Percentiles rank a stretch among this genome's conserved stretches.
Conservation (phyloP, 2,329 filamentous ascomycete species). For the Alternaria hordeiaustralica region DNA sequence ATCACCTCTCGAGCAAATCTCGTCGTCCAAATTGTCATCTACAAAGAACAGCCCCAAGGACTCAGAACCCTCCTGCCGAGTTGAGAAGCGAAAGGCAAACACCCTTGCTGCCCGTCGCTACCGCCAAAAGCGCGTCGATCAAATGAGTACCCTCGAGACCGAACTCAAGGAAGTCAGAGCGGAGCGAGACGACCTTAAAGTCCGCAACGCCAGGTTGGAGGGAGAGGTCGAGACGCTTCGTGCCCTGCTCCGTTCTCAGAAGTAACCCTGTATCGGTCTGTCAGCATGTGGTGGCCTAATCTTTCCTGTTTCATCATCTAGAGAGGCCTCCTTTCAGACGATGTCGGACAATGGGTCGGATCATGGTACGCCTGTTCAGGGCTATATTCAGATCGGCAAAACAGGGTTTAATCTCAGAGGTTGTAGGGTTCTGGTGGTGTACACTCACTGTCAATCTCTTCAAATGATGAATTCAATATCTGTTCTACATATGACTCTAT, state of each 20-base stretch:
- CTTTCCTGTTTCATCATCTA: slow-evolving; percentile 4
- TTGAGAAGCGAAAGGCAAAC: slow-evolving; percentile 69
- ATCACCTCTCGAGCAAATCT: slow-evolving; percentile 35
- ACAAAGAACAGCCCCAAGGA: slow-evolving; percentile 30
- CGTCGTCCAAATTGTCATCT: slow-evolving; percentile 29
- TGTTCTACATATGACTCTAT: slow-evolving; percentile 7
- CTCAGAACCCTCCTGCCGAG: slow-evolving; percentile 32
- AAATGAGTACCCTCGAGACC: slow-evolving; percentile 66
- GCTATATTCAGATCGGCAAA: slow-evolving; percentile 41
- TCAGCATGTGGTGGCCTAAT: slow-evolving; percentile 19
- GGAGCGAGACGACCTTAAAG: slow-evolving; percentile 68
- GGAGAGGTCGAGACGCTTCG: slow-evolving; percentile 69
- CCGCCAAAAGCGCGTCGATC: slow-evolving; percentile 73
- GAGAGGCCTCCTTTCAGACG: slow-evolving; percentile 32
- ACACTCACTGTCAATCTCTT: slow-evolving; percentile 17
- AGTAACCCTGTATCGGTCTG: slow-evolving; percentile 21
- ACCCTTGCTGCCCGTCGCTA: slow-evolving; percentile 75
- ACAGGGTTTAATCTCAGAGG: slow-evolving; percentile 33
- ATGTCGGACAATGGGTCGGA: slow-evolving; percentile 36
- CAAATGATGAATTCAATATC: slow-evolving; percentile 6
- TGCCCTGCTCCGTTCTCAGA: slow-evolving; percentile 55
- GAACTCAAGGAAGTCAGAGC: slow-evolving; percentile 64
- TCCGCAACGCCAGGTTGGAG: slow-evolving; percentile 69
- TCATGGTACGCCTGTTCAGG: slow-evolving; percentile 29
- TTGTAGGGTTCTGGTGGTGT: background rate